Percentiles rank a stretch among this genome's conserved stretches.
Evolutionary conservation across 176 grass and related monocot genomes (phyloP).

Genomic region (Zoysia japonica): DNA sequence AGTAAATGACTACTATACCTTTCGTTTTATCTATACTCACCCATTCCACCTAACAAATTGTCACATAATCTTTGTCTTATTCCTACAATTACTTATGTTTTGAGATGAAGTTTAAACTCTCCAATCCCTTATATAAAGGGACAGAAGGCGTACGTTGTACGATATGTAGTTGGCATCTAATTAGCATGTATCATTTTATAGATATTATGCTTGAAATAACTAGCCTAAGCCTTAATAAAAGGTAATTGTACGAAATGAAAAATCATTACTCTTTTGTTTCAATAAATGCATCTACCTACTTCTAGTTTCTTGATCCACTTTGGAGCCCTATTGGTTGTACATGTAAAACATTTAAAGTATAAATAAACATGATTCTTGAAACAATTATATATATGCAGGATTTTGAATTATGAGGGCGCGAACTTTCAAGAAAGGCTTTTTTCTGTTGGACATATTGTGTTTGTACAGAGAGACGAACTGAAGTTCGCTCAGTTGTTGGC

Average conservation of each 20-base stretch:
- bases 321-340: not conserved
- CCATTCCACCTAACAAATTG: too few relatives aligned
- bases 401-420: not conserved
- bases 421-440: not conserved
- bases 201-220: not conserved
- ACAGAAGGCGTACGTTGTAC: too few relatives aligned
- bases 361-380: not conserved
- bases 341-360: not conserved
- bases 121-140: too few relatives aligned
- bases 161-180: too few relatives aligned
- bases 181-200: not conserved
- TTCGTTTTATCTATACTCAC: too few relatives aligned
- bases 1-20: too few relatives aligned
- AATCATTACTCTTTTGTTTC: not conserved
- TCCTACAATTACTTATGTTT: too few relatives aligned
- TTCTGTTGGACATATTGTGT: slow-evolving; percentile 20
- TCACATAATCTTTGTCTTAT: too few relatives aligned
- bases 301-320: not conserved
- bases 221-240: not conserved
- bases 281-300: not conserved
- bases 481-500: too few relatives aligned
- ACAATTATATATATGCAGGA: not conserved
- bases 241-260: not conserved
- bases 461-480: not conserved
- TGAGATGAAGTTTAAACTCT: too few relatives aligned